Evolutionary conservation across 139 green algal species (phyloP).

Genomic region (Edaphochlamys debaryana): DNA sequence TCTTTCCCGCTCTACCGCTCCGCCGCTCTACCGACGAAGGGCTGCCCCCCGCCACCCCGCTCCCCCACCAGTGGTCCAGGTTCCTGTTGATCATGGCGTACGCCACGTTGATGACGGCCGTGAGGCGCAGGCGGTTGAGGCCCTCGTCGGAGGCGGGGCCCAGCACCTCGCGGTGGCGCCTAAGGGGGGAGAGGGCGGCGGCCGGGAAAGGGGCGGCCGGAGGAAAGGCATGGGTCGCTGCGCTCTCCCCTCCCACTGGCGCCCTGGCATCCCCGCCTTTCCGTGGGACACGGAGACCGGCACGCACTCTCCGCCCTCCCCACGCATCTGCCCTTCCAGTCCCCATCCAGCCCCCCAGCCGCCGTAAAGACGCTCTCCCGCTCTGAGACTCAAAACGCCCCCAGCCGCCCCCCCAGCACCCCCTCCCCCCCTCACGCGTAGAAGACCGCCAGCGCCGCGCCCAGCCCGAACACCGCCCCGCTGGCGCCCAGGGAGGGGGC

Average conservation of each 20-base stretch:
- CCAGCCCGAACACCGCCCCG: constrained; percentile 69
- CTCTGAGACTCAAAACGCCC: too few species aligned
- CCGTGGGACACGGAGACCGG: too few species aligned
- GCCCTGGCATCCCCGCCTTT: too few species aligned
- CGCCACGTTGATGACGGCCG: constrained; percentile 60
- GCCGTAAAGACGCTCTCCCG: too few species aligned
- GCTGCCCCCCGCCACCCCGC: background rate
- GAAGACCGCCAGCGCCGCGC: constrained; percentile 66
- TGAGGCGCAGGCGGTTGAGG: constrained; percentile 58
- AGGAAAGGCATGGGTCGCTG: background rate
- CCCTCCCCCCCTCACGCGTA: constrained; percentile 58
- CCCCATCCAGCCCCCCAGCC: too few species aligned
- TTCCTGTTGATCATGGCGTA: constrained; percentile 54
- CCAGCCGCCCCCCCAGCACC: too few species aligned
- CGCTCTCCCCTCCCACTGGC: background rate
- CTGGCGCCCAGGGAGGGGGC: constrained; percentile 56
- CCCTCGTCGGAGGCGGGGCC: constrained; percentile 46
- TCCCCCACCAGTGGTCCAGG: constrained; percentile 67
- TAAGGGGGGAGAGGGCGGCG: background rate
- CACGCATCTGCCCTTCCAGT: too few species aligned
- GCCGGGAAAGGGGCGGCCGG: background rate
- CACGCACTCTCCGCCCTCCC: too few species aligned
- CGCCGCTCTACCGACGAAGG: background rate
- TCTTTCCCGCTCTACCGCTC: too few species aligned
- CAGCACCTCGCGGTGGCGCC: constrained; percentile 40